Evolutionary conservation across 441 rosid species (phyloP), one percentile per base, ranked within the genome.

Genomic region (Adansonia grandidieri): DNA sequence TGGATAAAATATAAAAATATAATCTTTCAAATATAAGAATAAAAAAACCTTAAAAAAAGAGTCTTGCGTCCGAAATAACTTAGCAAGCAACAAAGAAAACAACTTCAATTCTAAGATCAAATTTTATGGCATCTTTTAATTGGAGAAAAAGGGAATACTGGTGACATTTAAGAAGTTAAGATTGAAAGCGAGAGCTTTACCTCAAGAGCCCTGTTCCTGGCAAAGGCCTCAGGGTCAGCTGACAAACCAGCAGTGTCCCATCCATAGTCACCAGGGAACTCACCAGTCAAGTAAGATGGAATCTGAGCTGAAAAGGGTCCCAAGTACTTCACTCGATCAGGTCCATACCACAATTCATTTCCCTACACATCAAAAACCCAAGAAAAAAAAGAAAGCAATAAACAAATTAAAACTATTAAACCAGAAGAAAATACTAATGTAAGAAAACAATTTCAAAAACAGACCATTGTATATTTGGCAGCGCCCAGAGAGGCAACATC

Each of bases 221-320:
- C 97, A 71, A 95, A 93, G 81, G 98, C 98, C 84, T 93, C 98
- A 28, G 96, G 98, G 71, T 93, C 98, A 50, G 98, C 98, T 14
- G 98, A 95, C 50, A 95, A 76, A 48, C 98, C 98, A 62, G 98
- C 98, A 53, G 97, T 95, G 83, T 95, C 98, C 97, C 98, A 95
- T 64, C 98, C 98, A 78, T 93, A 93, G 80, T 95, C 98, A n/a
- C 98, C 97, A 20, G 98, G 98, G 77, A 95, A 95, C 82, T 92
- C 83, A 2, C 37, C 37, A 32, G 37, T 32, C 37, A 95, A 86
- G 83, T 93, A 92, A 48, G 98, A 88, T 9, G 98, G 98, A 62
- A 96, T 95, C 82, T 95, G 98, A 14, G 94, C 97, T n/a, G 98
- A 95, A 80, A 95, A 93, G 4, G 98, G 98, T 80, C 98, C 98